phyloP scores from a whole-genome alignment of 768 basidiomycete species.

The Tremella yokohamensis region DNA sequence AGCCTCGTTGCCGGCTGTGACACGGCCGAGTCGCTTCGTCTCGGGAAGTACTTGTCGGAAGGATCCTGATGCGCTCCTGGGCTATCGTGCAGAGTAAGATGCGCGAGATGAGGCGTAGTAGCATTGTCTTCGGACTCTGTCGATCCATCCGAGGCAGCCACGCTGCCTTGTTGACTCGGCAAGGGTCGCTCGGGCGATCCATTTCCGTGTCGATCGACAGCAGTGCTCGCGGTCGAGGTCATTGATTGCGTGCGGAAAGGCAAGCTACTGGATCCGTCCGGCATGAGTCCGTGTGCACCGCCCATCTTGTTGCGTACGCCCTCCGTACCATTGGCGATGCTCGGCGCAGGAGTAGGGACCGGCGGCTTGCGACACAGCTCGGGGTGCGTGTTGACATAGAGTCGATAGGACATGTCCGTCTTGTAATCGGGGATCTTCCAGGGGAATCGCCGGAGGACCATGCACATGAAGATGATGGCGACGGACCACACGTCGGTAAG shows the following conservation, averaged over 20 bases:
- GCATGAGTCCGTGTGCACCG: slow-evolving; percentile 29
- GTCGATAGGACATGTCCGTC: slow-evolving; percentile 82
- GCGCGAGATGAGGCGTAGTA: slow-evolving; percentile 14
- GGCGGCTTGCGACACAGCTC: slow-evolving; percentile 62
- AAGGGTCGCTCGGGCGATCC: slow-evolving; percentile 6
- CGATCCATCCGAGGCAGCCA: slow-evolving; percentile 14
- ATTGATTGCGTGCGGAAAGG: slow-evolving; percentile 36
- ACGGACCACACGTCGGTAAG: slow-evolving; percentile 99
- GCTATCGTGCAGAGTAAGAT: slow-evolving; percentile 52
- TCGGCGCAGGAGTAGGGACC: slow-evolving; percentile 41
- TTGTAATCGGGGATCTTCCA: slow-evolving; percentile 98
- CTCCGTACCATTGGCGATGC: slow-evolving; percentile 29
- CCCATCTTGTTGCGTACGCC: slow-evolving; percentile 23
- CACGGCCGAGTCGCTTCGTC: slow-evolving; percentile 70
- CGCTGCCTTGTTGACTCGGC: slow-evolving; percentile 4
- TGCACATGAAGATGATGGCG: slow-evolving; percentile 98
- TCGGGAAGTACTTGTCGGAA: slow-evolving; percentile 69
- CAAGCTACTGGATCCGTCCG: slow-evolving; percentile 41
- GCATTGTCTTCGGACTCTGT: slow-evolving; percentile 14
- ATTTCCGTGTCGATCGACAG: slow-evolving; percentile 17
- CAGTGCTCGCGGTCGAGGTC: slow-evolving; percentile 28
- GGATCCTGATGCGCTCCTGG: slow-evolving; percentile 64
- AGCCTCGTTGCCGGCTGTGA: slow-evolving; percentile 54
- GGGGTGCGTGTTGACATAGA: slow-evolving; percentile 89
- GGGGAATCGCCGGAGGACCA: slow-evolving; percentile 93